phyloP scores from a whole-genome alignment of 441 rosid species.

The Mallotus repandus region DNA sequence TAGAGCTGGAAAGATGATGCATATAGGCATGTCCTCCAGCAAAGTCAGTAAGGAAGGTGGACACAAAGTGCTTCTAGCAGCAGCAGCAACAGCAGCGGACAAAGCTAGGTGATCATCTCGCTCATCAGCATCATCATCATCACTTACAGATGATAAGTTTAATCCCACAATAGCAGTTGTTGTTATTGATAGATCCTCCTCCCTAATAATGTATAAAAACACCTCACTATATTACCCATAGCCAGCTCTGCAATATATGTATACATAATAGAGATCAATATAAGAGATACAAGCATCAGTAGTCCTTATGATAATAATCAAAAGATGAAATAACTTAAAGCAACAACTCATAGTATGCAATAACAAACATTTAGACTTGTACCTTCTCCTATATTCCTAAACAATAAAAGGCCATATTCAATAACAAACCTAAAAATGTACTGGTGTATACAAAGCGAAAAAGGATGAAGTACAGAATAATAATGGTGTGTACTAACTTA shows the following conservation, averaged over 20 bases:
- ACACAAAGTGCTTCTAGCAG: conserved; percentile 82
- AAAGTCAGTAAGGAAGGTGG: conserved; percentile 91
- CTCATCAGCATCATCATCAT: conserved; percentile 61
- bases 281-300: conserved; percentile 7
- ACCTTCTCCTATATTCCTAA: neutral
- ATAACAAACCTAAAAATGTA: neutral
- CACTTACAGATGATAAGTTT: conserved; percentile 62
- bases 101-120: conserved; percentile 55
- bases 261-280: conserved; percentile 13
- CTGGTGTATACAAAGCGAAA: neutral
- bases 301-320: neutral
- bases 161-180: conserved; percentile 75
- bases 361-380: too few species aligned
- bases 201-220: conserved; percentile 92
- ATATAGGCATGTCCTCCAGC: conserved; percentile 80
- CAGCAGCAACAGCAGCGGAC: conserved; percentile 93
- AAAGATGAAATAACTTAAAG: neutral
- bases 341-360: neutral
- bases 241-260: conserved; percentile 74
- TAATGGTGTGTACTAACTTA: neutral
- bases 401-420: too few species aligned
- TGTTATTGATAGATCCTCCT: conserved; percentile 78
- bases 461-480: neutral
- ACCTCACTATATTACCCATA: conserved; percentile 95
- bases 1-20: too few species aligned